Percentiles rank a stretch among this genome's conserved stretches.
Conservation (phyloP, 108 stramenopile genomes). For the Aureococcus anophagefferens region DNA sequence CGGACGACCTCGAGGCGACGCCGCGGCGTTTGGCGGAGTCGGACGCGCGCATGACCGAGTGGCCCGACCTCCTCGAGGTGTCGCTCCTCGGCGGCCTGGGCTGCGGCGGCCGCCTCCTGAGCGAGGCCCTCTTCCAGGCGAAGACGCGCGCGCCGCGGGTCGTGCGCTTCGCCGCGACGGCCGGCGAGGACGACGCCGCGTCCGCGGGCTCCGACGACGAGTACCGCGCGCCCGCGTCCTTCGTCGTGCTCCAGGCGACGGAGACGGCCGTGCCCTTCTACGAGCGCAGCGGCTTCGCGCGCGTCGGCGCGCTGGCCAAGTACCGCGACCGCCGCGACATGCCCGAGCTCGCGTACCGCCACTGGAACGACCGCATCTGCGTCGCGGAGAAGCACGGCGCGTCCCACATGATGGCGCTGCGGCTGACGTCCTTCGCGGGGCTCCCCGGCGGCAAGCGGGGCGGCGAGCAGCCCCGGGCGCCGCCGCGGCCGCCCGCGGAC, state of each 20-base stretch:
- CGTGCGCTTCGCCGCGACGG: too few relatives aligned
- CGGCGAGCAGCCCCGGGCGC: neutral
- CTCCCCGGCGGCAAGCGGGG: neutral
- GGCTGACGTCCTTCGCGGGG: neutral
- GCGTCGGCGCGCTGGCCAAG: slow-evolving; percentile 24
- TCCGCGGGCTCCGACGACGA: neutral
- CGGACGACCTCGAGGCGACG: neutral
- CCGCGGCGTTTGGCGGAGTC: neutral
- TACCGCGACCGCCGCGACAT: slow-evolving; percentile 7
- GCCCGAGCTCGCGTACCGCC: slow-evolving; percentile 14
- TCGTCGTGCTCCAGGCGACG: slow-evolving; percentile 17
- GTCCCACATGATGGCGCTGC: slow-evolving; percentile 22
- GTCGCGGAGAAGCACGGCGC: slow-evolving; percentile 1
- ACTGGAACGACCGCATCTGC: slow-evolving; percentile 11
- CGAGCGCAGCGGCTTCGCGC: slow-evolving; percentile 11
- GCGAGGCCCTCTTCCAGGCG: neutral
- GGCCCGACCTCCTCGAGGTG: slow-evolving; percentile 19
- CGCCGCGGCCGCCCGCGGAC: neutral
- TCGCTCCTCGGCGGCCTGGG: slow-evolving; percentile 20
- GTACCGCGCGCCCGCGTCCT: neutral
- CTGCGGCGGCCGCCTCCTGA: slow-evolving; percentile 16
- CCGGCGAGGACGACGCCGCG: neutral
- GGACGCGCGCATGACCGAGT: slow-evolving; percentile 11
- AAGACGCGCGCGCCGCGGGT: too few relatives aligned
- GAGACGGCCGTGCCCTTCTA: slow-evolving; percentile 20